A percentile compares a stretch with the other conserved stretches of the same genome.
Evolutionary conservation across 2,329 filamentous ascomycete species (phyloP).

Genomic region (Colletotrichum endophyticum): DNA sequence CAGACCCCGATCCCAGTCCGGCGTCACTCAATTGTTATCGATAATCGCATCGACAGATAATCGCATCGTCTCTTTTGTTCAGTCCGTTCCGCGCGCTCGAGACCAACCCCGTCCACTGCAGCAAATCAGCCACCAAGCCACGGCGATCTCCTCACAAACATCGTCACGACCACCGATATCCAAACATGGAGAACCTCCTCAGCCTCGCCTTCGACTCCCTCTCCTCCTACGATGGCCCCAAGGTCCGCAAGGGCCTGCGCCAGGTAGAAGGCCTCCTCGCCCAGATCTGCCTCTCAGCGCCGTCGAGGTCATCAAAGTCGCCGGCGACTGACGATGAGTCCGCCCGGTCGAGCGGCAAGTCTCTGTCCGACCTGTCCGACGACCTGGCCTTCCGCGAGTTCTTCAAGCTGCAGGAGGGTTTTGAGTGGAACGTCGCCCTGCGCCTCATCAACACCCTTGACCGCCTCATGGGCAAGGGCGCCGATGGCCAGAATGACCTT

Average conservation of each 20-base stretch:
- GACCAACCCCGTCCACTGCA: not conserved
- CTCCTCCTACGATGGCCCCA: slow-evolving; percentile 86
- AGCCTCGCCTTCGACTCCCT: slow-evolving; percentile 96
- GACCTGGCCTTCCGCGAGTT: slow-evolving; percentile 95
- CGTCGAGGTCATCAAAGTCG: slow-evolving; percentile 27
- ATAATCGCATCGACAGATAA: not conserved
- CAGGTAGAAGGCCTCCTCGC: slow-evolving; percentile 94
- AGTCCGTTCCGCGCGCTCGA: not conserved
- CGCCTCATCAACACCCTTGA: slow-evolving; percentile 87
- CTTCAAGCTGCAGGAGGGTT: slow-evolving; percentile 95
- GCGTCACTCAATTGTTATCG: not conserved
- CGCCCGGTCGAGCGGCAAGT: slow-evolving; percentile 50
- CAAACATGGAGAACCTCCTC: slow-evolving; percentile 83
- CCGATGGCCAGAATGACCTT: slow-evolving; percentile 83
- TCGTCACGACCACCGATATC: slow-evolving; percentile 24
- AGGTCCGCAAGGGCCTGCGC: slow-evolving; percentile 90
- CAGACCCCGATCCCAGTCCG: not conserved
- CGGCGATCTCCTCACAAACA: not conserved
- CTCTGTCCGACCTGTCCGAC: slow-evolving; percentile 71
- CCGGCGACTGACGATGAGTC: slow-evolving; percentile 7
- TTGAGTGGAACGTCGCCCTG: slow-evolving; percentile 96
- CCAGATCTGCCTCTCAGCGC: slow-evolving; percentile 83
- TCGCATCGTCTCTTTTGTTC: slow-evolving; percentile 16
- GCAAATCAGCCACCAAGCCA: slow-evolving; percentile 14
- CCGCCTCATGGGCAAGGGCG: slow-evolving; percentile 81